Percentiles rank a stretch among this genome's conserved stretches.
These are phyloP conservation scores for Clarireedia sp. DNA, from an alignment of 2,329 filamentous ascomycete species.

Conservation along the genomic window DNA sequence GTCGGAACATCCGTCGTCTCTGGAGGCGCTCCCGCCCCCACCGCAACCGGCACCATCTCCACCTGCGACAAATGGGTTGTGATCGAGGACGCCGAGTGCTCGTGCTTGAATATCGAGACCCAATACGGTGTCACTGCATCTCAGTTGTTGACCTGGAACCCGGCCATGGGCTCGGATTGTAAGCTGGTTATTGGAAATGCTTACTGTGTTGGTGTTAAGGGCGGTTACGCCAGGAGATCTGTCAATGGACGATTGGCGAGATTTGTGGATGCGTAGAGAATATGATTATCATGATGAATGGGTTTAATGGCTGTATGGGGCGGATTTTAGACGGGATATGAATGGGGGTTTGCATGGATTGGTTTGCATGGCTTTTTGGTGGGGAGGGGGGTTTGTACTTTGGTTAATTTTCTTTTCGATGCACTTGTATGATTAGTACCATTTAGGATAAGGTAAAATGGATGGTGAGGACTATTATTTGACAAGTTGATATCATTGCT, in stretches of 20 bases:
- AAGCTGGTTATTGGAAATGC: constrained; percentile 22
- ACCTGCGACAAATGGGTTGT: constrained; percentile 25
- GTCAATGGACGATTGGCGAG: background rate
- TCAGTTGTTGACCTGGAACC: constrained; percentile 29
- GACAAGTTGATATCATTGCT: no score
- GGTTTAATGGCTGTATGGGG: background rate
- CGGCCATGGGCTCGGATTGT: constrained; percentile 25
- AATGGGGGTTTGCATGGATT: background rate
- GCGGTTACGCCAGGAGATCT: background rate
- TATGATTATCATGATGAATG: background rate
- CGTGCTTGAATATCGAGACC: constrained; percentile 11
- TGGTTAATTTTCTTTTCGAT: background rate
- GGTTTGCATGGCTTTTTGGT: background rate
- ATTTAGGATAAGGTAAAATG: background rate
- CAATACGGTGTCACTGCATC: constrained; percentile 18
- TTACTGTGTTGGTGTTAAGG: constrained; percentile 19
- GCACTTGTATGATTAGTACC: background rate
- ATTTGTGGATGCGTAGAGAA: background rate
- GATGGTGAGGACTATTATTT: background rate
- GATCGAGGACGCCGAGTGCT: background rate
- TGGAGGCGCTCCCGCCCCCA: constrained; percentile 9
- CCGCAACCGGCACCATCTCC: constrained; percentile 22
- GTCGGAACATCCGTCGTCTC: background rate
- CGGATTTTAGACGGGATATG: background rate
- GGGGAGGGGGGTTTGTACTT: background rate